Base-by-base conservation (phyloP, 305 asterid genomes). In the Striga hermonthica region DNA sequence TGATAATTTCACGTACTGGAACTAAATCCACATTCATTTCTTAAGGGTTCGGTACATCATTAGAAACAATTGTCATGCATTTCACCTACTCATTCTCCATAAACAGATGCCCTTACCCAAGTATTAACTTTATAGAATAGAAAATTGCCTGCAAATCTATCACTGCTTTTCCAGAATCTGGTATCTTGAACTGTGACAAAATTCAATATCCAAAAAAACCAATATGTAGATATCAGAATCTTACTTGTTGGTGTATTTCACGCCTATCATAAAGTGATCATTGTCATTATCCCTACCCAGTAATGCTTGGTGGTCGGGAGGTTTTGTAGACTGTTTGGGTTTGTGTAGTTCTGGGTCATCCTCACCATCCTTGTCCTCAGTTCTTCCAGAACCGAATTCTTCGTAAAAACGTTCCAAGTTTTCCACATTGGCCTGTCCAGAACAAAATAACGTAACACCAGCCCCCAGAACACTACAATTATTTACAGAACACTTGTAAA, bases 191-290 rank as follows among this genome's bases (percentile, higher is more conserved):
- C 66, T 50, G 40, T 11, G 61, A 57, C 4, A 72, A 71, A 58
- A 35, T 38, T 67, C 50, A 49, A 72, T 68, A 68, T 44, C 35
- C 49, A 57, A 6, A 56, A 56, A 52, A 53, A 57, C 57, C 58
- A n/a, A 38, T 50, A 72, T 2, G 62, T 22, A 54, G 65, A 71
- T 41, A 31, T 12, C 43, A 58, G 54, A 64, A 56, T 60, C 70
- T 65, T 80, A 92, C 98, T 90, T 84, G 71, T 70, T 76, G 72
- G 95, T 83, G 74, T 83, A 87, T 78, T 92, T 89, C 63, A 92
- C 40, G 71, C 96, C 96, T 40, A 92, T 64, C 91, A 86, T 80
- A 76, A 92, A 92, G 81, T 87, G 91, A 76, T 92, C 98, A 58
- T 89, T 83, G 80, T 79, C 85, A 71, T 87, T 83, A 73, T 78